Conservation (phyloP, 305 asterid species). For the Fraxinus dipetala region DNA sequence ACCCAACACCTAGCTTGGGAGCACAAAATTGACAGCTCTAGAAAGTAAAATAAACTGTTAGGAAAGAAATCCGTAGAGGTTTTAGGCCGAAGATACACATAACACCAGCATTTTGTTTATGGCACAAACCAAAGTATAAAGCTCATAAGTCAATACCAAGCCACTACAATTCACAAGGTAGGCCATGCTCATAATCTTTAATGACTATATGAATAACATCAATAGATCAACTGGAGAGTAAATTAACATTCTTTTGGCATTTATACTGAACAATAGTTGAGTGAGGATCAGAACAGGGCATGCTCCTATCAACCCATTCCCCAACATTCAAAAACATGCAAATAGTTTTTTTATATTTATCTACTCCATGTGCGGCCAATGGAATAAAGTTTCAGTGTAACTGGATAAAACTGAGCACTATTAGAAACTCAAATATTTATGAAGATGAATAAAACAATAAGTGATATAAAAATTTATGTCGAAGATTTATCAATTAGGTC, state of each 20-base stretch:
- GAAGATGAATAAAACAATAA: not conserved
- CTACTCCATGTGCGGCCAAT: not conserved
- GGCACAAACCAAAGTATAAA: constrained; percentile 8
- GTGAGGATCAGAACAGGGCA: not conserved
- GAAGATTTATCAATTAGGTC: not conserved
- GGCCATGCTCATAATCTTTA: not conserved
- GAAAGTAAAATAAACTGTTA: constrained; percentile 26
- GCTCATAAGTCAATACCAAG: not conserved
- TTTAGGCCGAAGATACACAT: constrained; percentile 13
- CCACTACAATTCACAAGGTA: not conserved
- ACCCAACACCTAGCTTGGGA: constrained; percentile 48
- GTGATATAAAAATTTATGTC: not conserved
- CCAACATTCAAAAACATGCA: not conserved
- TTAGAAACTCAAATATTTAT: not conserved
- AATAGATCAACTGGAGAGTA: not conserved
- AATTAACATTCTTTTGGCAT: constrained; percentile 8
- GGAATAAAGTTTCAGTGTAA: not conserved
- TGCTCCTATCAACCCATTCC: not conserved
- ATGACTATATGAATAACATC: constrained; percentile 10
- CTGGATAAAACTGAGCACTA: not conserved
- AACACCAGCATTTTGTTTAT: constrained; percentile 2
- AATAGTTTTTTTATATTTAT: not conserved
- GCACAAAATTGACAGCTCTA: constrained; percentile 50
- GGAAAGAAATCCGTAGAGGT: not conserved
- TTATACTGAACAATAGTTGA: not conserved